Percentiles rank a stretch among this genome's conserved stretches.
phyloP scores from a whole-genome alignment of 768 basidiomycete species.

The Lyophyllum shimeji region DNA sequence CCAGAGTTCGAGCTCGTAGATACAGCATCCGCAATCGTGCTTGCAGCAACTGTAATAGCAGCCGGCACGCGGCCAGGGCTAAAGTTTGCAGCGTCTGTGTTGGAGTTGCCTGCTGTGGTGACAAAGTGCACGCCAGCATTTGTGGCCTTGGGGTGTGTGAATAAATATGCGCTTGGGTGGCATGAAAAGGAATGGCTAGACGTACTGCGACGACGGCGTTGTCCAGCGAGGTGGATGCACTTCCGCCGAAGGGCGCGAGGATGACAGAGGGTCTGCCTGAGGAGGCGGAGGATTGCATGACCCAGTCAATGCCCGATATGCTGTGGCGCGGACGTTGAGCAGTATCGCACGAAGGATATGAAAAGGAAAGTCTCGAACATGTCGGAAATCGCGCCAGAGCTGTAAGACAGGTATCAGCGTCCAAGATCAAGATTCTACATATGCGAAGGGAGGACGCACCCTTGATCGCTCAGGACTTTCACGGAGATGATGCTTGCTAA shows the following conservation, averaged over 20 bases:
- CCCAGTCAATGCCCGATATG: conserved; percentile 17
- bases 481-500: conserved; percentile 22
- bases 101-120: conserved; percentile 10
- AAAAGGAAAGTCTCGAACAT: conserved; percentile 10
- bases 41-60: conserved; percentile 14
- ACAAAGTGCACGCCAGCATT: conserved; percentile 10
- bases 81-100: conserved; percentile 8
- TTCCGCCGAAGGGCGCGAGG: conserved; percentile 21
- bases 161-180: neutral
- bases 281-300: conserved; percentile 1
- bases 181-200: neutral
- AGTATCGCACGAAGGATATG: neutral
- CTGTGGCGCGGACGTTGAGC: neutral
- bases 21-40: conserved; percentile 9
- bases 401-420: neutral
- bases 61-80: conserved; percentile 12
- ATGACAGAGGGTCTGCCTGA: conserved; percentile 20
- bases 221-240: conserved; percentile 17
- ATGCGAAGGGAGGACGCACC: conserved; percentile 6
- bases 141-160: neutral
- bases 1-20: conserved; percentile 13
- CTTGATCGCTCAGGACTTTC: conserved; percentile 23
- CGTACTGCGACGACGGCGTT: conserved; percentile 18
- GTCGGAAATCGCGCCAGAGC: conserved; percentile 15
- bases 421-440: neutral